Conservation (phyloP, 2,329 filamentous ascomycete genomes). For the Trichoderma guizhouense region DNA sequence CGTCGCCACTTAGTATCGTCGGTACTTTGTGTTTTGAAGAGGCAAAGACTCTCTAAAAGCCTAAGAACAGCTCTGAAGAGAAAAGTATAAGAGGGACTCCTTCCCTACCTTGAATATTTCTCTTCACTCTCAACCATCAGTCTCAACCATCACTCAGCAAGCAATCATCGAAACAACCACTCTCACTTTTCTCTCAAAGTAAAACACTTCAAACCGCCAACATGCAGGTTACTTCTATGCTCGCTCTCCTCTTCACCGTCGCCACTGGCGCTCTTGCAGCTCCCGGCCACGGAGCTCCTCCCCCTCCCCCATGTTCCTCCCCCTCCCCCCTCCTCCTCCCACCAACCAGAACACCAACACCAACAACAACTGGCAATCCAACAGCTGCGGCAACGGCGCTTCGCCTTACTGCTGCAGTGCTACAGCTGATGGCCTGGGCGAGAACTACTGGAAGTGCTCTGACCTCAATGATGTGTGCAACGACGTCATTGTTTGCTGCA, state of each 20-base stretch:
- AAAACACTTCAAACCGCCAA: background rate
- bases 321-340: background rate
- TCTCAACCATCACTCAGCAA: background rate
- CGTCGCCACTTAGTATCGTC: background rate
- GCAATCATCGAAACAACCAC: background rate
- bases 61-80: background rate
- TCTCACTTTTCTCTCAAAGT: background rate
- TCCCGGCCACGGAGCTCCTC: background rate
- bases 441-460: background rate
- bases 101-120: background rate
- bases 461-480: background rate
- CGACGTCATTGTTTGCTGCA: background rate
- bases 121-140: background rate
- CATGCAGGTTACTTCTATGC: background rate
- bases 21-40: background rate
- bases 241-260: background rate
- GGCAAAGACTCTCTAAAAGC: no score
- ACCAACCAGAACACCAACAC: background rate
- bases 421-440: background rate
- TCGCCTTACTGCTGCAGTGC: slow-evolving; percentile 1
- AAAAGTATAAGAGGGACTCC: background rate
- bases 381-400: background rate
- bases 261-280: background rate
- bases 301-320: background rate
- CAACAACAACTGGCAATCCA: background rate